Conservation (phyloP, 2,329 filamentous ascomycete species). For the Trichoderma sp. region DNA sequence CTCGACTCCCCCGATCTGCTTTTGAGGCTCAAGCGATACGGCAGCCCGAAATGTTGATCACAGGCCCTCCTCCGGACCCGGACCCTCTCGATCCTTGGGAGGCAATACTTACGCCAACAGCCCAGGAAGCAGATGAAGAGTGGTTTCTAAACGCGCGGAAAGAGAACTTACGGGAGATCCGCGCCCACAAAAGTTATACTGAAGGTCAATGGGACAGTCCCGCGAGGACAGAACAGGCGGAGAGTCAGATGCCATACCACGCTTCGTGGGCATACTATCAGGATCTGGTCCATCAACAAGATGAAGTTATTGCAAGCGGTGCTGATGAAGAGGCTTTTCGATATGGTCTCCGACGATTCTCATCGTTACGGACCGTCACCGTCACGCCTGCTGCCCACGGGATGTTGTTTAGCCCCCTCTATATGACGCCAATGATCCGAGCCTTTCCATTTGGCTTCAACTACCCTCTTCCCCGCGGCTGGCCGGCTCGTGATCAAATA, state of each 20-base stretch:
- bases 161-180: not conserved
- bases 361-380: constrained; percentile 35
- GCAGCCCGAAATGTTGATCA: not conserved
- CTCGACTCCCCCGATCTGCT: not conserved
- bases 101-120: not conserved
- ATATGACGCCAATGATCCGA: not conserved
- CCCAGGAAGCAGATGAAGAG: not conserved
- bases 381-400: constrained; percentile 33
- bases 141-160: not conserved
- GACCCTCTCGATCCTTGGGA: not conserved
- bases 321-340: not conserved
- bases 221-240: not conserved
- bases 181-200: not conserved
- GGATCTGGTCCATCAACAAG: constrained; percentile 34
- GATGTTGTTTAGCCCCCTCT: not conserved
- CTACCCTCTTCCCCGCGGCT: constrained; percentile 26
- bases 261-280: constrained; percentile 32
- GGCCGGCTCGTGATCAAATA: constrained; percentile 18
- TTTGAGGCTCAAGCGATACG: not conserved
- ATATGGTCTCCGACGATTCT: constrained; percentile 27
- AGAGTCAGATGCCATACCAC: not conserved
- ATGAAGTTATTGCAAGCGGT: constrained; percentile 26
- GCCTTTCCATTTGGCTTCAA: not conserved
- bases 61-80: not conserved
- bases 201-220: not conserved